These are phyloP conservation scores for Euphorbia pulcherrima DNA, from an alignment of 345 rosid genomes.

Conservation along the genomic window DNA sequence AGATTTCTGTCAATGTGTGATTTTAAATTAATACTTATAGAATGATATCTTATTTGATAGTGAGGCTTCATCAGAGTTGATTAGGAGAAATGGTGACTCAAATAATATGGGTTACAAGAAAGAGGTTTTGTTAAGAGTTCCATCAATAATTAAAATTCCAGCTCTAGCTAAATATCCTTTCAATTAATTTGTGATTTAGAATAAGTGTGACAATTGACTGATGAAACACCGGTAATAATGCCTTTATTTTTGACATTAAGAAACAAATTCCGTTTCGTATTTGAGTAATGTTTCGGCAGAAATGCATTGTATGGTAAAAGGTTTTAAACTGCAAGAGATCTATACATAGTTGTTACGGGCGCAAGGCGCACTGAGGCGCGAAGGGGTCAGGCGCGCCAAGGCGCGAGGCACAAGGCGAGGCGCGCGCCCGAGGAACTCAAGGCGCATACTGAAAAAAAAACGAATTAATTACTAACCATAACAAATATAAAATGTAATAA, in stretches of 20 bases:
- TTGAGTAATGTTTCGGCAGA: neutral
- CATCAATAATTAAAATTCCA: neutral
- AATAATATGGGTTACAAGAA: neutral
- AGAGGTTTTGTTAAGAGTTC: neutral
- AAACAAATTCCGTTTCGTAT: neutral
- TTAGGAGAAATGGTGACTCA: neutral
- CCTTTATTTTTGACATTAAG: neutral
- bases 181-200: neutral
- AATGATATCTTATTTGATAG: neutral
- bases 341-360: too few relatives aligned
- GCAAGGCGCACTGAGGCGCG: too few relatives aligned
- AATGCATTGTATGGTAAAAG: constrained; percentile 1
- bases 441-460: too few relatives aligned
- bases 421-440: too few relatives aligned
- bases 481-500: too few relatives aligned
- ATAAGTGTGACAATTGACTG: neutral
- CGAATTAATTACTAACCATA: too few relatives aligned
- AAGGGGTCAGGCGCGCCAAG: too few relatives aligned
- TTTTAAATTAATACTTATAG: neutral
- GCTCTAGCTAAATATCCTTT: neutral
- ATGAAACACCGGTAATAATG: neutral
- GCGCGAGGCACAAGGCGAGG: too few relatives aligned
- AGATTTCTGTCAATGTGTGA: neutral
- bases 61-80: neutral
- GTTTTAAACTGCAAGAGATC: neutral